Evolutionary conservation across 805 yeast genomes (phyloP).

Genomic region (Ogataea pignaliae): DNA sequence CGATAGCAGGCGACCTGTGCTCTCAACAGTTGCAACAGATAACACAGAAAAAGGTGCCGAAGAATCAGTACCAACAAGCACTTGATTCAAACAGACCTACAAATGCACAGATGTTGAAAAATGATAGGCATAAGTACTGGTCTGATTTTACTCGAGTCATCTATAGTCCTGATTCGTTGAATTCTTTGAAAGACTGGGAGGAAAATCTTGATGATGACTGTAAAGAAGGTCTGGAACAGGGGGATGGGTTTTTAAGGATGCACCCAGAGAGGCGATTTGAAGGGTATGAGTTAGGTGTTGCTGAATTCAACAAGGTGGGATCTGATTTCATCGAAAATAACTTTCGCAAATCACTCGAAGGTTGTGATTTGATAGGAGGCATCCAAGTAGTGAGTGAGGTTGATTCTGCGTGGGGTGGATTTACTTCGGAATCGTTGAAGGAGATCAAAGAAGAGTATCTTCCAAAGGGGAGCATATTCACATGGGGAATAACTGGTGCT

Average conservation of each 20-base stretch:
- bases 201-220: constrained; percentile 33
- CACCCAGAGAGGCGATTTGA: constrained; percentile 38
- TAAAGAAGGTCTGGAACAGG: not conserved
- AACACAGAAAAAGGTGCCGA: constrained; percentile 32
- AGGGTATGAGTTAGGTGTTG: constrained; percentile 50
- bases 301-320: constrained; percentile 46
- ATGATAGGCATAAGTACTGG: constrained; percentile 60
- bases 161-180: constrained; percentile 56
- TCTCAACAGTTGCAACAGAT: constrained; percentile 29
- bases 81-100: constrained; percentile 46
- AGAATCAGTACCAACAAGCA: constrained; percentile 59
- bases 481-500: constrained; percentile 38
- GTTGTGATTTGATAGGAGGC: constrained; percentile 72
- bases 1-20: no score
- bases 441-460: constrained; percentile 67
- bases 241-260: constrained; percentile 16
- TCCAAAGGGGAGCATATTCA: constrained; percentile 41
- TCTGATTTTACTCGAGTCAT: constrained; percentile 71
- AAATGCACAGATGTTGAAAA: constrained; percentile 16
- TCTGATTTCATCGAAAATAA: constrained; percentile 52
- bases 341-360: constrained; percentile 63
- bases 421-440: constrained; percentile 46
- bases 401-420: constrained; percentile 85
- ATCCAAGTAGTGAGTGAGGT: constrained; percentile 64
- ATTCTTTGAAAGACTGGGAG: constrained; percentile 57